Percentiles rank a stretch among this genome's conserved stretches.
phyloP scores from a whole-genome alignment of 2,329 filamentous ascomycete species.

The Knufia fluminis region DNA sequence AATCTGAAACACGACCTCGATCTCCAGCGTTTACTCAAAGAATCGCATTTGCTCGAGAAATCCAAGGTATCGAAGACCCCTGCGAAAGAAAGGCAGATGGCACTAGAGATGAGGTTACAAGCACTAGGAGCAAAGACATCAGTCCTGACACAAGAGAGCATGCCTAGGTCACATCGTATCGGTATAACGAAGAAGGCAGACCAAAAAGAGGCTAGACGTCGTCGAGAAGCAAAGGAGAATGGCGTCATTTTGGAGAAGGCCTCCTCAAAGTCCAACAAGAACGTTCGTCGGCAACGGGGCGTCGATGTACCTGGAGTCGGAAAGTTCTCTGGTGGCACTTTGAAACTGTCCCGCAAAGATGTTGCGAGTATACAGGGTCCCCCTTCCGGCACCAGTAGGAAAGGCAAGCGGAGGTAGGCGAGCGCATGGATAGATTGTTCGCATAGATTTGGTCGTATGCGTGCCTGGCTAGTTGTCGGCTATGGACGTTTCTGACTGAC shows the following conservation, averaged over 20 bases:
- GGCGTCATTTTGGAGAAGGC: constrained; percentile 72
- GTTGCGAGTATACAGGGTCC: constrained; percentile 58
- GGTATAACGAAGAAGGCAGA: constrained; percentile 66
- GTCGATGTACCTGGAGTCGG: constrained; percentile 74
- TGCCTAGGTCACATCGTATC: constrained; percentile 79
- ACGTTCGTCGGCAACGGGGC: constrained; percentile 46
- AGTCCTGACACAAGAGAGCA: constrained; percentile 68
- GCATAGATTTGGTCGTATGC: not conserved
- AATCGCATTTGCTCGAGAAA: constrained; percentile 76
- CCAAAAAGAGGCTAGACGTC: constrained; percentile 58
- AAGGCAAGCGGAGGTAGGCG: constrained; percentile 8
- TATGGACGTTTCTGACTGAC: not conserved
- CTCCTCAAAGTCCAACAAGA: constrained; percentile 25
- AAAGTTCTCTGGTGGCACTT: constrained; percentile 65
- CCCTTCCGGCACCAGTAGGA: not conserved
- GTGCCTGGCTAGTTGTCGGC: not conserved
- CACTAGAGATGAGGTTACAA: constrained; percentile 74
- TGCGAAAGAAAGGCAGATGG: constrained; percentile 69
- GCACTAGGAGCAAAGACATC: constrained; percentile 69
- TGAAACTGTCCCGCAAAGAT: constrained; percentile 71
- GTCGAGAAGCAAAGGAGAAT: constrained; percentile 76
- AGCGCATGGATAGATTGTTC: constrained; percentile 2
- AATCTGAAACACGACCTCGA: constrained; percentile 88
- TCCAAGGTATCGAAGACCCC: constrained; percentile 46
- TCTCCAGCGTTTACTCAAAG: constrained; percentile 77